Percentiles rank a stretch among this genome's conserved stretches.
Conservation (phyloP, 352 stramenopile genomes). For the Thraustotheca clavata region DNA sequence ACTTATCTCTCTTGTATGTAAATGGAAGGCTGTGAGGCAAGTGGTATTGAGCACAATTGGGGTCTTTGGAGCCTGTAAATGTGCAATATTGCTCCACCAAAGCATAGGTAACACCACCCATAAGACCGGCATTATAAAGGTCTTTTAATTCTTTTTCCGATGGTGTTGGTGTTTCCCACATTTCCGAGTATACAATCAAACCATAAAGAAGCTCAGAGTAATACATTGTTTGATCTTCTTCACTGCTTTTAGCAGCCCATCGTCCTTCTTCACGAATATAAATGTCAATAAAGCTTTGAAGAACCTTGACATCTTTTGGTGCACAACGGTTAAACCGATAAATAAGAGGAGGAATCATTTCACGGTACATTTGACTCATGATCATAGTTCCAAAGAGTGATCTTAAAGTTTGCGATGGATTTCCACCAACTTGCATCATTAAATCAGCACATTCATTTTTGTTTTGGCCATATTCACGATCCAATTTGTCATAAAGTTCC, state of each 20-base stretch:
- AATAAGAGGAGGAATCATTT: conserved; percentile 52
- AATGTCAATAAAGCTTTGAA: conserved; percentile 31
- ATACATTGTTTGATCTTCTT: conserved; percentile 6
- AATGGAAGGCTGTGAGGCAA: conserved; percentile 22
- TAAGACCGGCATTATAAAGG: conserved; percentile 37
- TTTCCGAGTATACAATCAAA: conserved; percentile 61
- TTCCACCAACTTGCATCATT: conserved; percentile 31
- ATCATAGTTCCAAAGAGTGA: conserved; percentile 44
- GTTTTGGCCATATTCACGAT: conserved; percentile 21
- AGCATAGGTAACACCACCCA: conserved; percentile 40
- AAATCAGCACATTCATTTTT: conserved; percentile 33
- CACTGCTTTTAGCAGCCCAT: not conserved
- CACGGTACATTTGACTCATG: conserved; percentile 33
- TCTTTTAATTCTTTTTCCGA: conserved; percentile 32
- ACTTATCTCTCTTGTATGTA: conserved; percentile 30
- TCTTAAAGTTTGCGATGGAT: conserved; percentile 36
- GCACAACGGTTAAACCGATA: conserved; percentile 51
- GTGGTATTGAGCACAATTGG: conserved; percentile 30
- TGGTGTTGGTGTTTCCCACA: conserved; percentile 55
- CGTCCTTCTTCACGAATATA: conserved; percentile 17
- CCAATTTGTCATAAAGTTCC: conserved; percentile 18
- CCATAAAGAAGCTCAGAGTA: conserved; percentile 41
- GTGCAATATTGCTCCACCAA: conserved; percentile 51
- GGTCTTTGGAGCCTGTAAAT: conserved; percentile 30
- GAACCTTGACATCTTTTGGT: conserved; percentile 33